phyloP scores from a whole-genome alignment of 1,139 yeast genomes.

The Yamadazyma oceani region DNA sequence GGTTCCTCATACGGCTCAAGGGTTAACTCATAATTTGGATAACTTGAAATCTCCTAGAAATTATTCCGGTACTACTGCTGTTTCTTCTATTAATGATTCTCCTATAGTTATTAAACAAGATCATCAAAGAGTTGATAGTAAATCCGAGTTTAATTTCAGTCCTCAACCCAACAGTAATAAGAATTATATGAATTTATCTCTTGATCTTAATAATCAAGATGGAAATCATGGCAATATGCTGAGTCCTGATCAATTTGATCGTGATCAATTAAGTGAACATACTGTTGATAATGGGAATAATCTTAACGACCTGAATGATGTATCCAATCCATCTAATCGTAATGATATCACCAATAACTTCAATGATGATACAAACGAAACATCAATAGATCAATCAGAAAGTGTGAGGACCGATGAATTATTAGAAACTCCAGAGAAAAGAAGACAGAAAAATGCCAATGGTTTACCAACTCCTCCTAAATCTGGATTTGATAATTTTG shows the following conservation, averaged over 20 bases:
- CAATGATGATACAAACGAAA: slow-evolving; percentile 19
- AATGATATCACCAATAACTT: slow-evolving; percentile 9
- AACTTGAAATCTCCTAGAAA: slow-evolving; percentile 12
- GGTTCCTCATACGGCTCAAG: slow-evolving; percentile 6
- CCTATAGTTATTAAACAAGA: slow-evolving; percentile 9
- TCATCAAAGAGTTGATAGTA: slow-evolving; percentile 6
- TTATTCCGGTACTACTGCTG: slow-evolving; percentile 16
- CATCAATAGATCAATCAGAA: slow-evolving; percentile 15
- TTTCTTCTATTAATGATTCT: slow-evolving; percentile 6
- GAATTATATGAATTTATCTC: slow-evolving; percentile 33
- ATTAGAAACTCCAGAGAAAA: slow-evolving; percentile 15
- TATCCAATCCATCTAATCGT: slow-evolving; percentile 1
- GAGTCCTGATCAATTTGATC: slow-evolving; percentile 3
- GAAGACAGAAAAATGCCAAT: slow-evolving; percentile 1
- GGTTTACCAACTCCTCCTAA: slow-evolving; percentile 13
- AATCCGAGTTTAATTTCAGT: slow-evolving; percentile 16
- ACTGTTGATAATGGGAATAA: background rate
- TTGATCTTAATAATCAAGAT: slow-evolving; percentile 20
- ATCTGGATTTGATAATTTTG: slow-evolving; percentile 5
- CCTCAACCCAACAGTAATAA: slow-evolving; percentile 17
- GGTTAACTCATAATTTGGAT: slow-evolving; percentile 1
- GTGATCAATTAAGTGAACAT: slow-evolving; percentile 1
- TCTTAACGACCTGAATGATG: slow-evolving; percentile 8
- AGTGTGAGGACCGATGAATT: slow-evolving; percentile 16
- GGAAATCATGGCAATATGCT: background rate